Evolutionary conservation across 371 early-diverging fungal species (phyloP).

Genomic region (Apophysomyces elegans): DNA sequence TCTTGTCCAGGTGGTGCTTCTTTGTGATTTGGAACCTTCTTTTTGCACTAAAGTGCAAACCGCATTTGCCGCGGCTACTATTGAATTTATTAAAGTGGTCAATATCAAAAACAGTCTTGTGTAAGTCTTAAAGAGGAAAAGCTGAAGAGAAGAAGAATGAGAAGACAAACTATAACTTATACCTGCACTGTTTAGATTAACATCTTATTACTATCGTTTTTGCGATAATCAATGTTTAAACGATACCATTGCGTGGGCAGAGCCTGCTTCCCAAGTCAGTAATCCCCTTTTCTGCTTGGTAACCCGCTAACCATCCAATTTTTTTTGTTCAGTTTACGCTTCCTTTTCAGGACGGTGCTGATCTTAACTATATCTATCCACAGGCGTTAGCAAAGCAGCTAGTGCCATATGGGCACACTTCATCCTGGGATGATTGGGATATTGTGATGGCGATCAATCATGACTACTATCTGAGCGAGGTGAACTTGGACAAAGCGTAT

Average conservation of each 20-base stretch:
- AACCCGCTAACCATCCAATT: not conserved
- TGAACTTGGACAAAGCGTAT: slow-evolving; percentile 18
- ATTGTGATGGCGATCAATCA: slow-evolving; percentile 36
- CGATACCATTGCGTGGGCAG: slow-evolving; percentile 37
- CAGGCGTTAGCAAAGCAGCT: slow-evolving; percentile 42
- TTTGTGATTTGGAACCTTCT: slow-evolving; percentile 21
- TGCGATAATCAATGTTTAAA: slow-evolving; percentile 34
- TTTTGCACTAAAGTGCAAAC: slow-evolving; percentile 30
- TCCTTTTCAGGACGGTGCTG: slow-evolving; percentile 30
- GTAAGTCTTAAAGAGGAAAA: slow-evolving; percentile 11
- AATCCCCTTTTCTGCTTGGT: not conserved
- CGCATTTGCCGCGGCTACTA: slow-evolving; percentile 24
- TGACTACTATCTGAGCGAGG: slow-evolving; percentile 31
- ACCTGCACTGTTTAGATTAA: slow-evolving; percentile 19
- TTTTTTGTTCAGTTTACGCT: slow-evolving; percentile 15
- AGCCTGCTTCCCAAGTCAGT: slow-evolving; percentile 37
- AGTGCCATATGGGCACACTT: slow-evolving; percentile 19
- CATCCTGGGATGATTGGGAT: slow-evolving; percentile 32
- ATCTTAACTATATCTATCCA: slow-evolving; percentile 40
- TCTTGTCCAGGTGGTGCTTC: slow-evolving; percentile 21
- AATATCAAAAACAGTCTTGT: slow-evolving; percentile 26
- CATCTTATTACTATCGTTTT: slow-evolving; percentile 37
- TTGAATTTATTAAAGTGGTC: slow-evolving; percentile 26
- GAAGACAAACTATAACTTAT: not conserved
- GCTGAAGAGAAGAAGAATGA: no score